Evolutionary conservation across 495 filamentous ascomycete genomes (phyloP).

Genomic region (Paragyromitra xinjiangensis): DNA sequence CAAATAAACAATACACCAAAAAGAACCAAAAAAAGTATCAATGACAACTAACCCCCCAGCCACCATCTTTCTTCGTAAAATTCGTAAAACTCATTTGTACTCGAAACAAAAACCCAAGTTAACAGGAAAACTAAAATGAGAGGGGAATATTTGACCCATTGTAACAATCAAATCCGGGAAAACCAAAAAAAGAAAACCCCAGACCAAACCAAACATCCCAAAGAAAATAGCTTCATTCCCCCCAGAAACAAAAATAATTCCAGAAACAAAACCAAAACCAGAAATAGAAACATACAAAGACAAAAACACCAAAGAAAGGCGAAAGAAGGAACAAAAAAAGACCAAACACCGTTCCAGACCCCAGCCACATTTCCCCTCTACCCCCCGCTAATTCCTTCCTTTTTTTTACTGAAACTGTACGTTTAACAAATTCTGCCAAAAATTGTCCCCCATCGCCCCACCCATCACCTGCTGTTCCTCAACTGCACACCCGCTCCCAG

Average conservation of each 20-base stretch:
- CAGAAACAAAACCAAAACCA: constrained; percentile 12
- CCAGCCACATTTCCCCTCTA: constrained; percentile 1
- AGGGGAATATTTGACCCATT: constrained; percentile 12
- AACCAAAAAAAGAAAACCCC: constrained; percentile 8
- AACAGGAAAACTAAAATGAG: constrained; percentile 1
- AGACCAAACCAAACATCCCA: constrained; percentile 12
- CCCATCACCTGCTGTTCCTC: constrained; percentile 51
- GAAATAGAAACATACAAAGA: neutral
- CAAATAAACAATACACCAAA: constrained; percentile 29
- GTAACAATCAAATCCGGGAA: constrained; percentile 9
- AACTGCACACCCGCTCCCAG: constrained; percentile 36
- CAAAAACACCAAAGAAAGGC: constrained; percentile 15
- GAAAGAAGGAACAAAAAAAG: neutral
- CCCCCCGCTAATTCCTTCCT: neutral
- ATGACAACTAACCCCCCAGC: constrained; percentile 5
- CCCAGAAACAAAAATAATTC: neutral
- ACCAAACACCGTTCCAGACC: constrained; percentile 18
- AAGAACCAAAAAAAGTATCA: neutral
- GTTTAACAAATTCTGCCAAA: constrained; percentile 57
- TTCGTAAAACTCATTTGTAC: constrained; percentile 23
- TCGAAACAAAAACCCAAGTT: constrained; percentile 3
- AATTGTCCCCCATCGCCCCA: constrained; percentile 44
- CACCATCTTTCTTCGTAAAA: constrained; percentile 13
- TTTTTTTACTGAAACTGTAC: constrained; percentile 53
- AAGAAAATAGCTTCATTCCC: constrained; percentile 3